These are phyloP conservation scores for Phytophthora sp. DNA, from an alignment of 352 stramenopile genomes.

Conservation along the genomic window DNA sequence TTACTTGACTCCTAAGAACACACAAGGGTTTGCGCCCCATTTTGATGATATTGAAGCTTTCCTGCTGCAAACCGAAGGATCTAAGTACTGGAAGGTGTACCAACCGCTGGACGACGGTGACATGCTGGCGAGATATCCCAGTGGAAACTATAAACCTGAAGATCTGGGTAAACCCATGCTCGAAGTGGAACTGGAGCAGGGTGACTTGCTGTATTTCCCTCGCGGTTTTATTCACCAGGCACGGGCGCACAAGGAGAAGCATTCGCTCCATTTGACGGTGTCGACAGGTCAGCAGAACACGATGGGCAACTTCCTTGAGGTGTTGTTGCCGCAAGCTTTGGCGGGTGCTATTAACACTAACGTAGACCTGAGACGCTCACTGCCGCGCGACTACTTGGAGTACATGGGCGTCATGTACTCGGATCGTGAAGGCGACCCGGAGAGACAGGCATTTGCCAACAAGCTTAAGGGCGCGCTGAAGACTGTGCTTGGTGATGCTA, in stretches of 20 bases:
- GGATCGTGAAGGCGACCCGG: conserved; percentile 56
- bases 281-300: conserved; percentile 89
- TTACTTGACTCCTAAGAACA: conserved; percentile 93
- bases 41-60: conserved; percentile 98
- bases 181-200: conserved; percentile 82
- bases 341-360: conserved; percentile 62
- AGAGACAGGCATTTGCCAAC: conserved; percentile 55
- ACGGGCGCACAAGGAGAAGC: conserved; percentile 50
- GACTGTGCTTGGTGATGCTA: conserved; percentile 61
- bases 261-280: conserved; percentile 92
- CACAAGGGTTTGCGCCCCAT: conserved; percentile 97
- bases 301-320: conserved; percentile 77
- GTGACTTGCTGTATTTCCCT: conserved; percentile 92
- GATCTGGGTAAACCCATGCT: conserved; percentile 81
- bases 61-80: conserved; percentile 93
- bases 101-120: conserved; percentile 54
- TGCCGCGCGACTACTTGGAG: conserved; percentile 86
- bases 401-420: conserved; percentile 92
- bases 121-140: conserved; percentile 71
- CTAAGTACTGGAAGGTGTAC: conserved; percentile 95
- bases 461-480: conserved; percentile 68
- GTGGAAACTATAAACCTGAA: conserved; percentile 77
- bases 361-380: conserved; percentile 66
- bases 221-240: conserved; percentile 91
- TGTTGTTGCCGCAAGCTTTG: conserved; percentile 68